Percentiles rank a stretch among this genome's conserved stretches.
Conservation (phyloP, 202 grass and related monocot genomes). For the Setaria viridis region DNA sequence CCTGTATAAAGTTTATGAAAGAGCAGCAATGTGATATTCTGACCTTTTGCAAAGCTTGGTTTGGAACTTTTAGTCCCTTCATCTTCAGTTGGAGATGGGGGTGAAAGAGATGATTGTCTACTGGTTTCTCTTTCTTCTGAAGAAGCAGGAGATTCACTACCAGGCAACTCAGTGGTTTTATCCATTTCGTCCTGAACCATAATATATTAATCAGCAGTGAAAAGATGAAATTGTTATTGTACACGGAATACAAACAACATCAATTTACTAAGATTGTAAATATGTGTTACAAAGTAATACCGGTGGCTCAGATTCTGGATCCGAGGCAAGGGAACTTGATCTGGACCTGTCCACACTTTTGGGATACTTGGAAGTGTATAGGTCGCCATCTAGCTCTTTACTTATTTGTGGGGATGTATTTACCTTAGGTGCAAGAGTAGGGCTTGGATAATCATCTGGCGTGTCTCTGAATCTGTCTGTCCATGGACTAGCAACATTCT, state of each 20-base stretch:
- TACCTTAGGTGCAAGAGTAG: slow-evolving; percentile 72
- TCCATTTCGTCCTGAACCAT: slow-evolving; percentile 36
- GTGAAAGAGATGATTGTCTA: slow-evolving; percentile 42
- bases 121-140: slow-evolving; percentile 41
- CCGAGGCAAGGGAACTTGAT: slow-evolving; percentile 56
- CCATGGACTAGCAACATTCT: slow-evolving; percentile 49
- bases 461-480: slow-evolving; percentile 53
- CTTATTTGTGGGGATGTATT: slow-evolving; percentile 50
- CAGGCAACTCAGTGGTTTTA: slow-evolving; percentile 41
- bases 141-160: slow-evolving; percentile 46
- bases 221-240: slow-evolving; percentile 14
- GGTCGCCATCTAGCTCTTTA: slow-evolving; percentile 56
- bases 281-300: slow-evolving; percentile 55
- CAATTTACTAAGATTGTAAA: slow-evolving; percentile 28
- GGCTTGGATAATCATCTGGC: slow-evolving; percentile 64
- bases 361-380: slow-evolving; percentile 48
- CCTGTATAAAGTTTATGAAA: slow-evolving; percentile 25
- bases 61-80: slow-evolving; percentile 50
- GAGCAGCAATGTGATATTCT: slow-evolving; percentile 21
- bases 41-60: slow-evolving; percentile 57
- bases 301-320: slow-evolving; percentile 60
- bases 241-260: slow-evolving; percentile 17
- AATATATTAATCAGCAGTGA: slow-evolving; percentile 18
- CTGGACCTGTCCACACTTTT: slow-evolving; percentile 51
- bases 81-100: slow-evolving; percentile 53